Base-by-base conservation (phyloP, 2,329 filamentous ascomycete genomes). In the Penicillium sp. region DNA sequence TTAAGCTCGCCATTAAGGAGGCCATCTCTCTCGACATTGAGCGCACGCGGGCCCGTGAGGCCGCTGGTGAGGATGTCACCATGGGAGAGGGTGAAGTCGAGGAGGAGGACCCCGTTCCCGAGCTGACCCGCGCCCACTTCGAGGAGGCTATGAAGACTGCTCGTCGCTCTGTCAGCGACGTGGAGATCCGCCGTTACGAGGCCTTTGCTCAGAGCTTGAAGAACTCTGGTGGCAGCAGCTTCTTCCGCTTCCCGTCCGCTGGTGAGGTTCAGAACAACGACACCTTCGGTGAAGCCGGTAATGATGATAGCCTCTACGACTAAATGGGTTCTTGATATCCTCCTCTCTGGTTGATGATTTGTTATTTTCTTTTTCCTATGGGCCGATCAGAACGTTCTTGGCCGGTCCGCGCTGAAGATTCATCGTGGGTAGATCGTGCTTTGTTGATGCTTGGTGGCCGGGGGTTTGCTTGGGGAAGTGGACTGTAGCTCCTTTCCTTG, bases 1-100 rank as follows among this genome's bases (percentile, higher is more conserved):
- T 96, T 84, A 99, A 99, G 88, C 89, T 98, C 73, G 95, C 95
- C 70, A 99, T 99, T 83, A 99, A 99, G 86, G 89, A 99, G 83
- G 88, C 94, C 34, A 99, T 99, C 71, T 83, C 88, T 17, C 76
- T 85, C 49, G 94, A 98, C 63, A 98, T 99, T 69, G 91, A 96
- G 81, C 90, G 91, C 69, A 84, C 85, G 74, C 96, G 96, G 87
- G 89, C 90, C 72, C 92, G 90, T 58, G 94, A 96, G 81, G 93
- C 90, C 63, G 83, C 89, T 68, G 91, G 90, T 61, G 90, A 92
- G 72, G 76, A 78, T 50, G 83, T 88, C 65, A 89, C 91, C 70
- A 94, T 96, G 87, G 90, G 91, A 67, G 86, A 87, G 60, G 90
- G 91, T 49, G 84, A 86, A 49, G 43, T 64, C 5, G 70, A 73